Conservation (phyloP, 257 asterid species). For the Solanum lignicaule region DNA sequence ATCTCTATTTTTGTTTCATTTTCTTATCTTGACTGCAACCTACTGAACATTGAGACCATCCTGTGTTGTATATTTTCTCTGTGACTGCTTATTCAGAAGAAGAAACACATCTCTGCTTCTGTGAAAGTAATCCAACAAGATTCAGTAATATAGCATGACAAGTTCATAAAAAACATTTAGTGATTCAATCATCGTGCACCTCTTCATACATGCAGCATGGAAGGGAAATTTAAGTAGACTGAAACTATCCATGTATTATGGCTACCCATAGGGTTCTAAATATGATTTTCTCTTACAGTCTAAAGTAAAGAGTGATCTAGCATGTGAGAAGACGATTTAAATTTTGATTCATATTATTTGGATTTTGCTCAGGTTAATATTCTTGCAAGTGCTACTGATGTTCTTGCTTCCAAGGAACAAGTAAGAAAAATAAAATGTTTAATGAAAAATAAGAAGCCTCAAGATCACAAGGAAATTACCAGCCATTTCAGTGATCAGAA, state of each 20-base stretch:
- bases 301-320: background rate
- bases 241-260: background rate
- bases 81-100: background rate
- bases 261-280: background rate
- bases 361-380: constrained; percentile 70
- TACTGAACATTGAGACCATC: background rate
- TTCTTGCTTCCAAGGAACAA: constrained; percentile 61
- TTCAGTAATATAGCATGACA: background rate
- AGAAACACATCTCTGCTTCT: background rate
- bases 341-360: constrained; percentile 14
- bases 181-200: background rate
- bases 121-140: background rate
- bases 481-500: constrained; percentile 53
- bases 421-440: constrained; percentile 40
- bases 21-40: background rate
- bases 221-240: background rate
- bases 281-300: background rate
- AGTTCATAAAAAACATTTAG: background rate
- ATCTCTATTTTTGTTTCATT: background rate
- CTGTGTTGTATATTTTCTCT: background rate
- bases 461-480: constrained; percentile 31
- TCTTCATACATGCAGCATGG: background rate
- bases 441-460: constrained; percentile 43
- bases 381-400: constrained; percentile 81
- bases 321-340: background rate